These are phyloP conservation scores for Claviceps sp. DNA, from an alignment of 2,329 filamentous ascomycete genomes.

Conservation along the genomic window DNA sequence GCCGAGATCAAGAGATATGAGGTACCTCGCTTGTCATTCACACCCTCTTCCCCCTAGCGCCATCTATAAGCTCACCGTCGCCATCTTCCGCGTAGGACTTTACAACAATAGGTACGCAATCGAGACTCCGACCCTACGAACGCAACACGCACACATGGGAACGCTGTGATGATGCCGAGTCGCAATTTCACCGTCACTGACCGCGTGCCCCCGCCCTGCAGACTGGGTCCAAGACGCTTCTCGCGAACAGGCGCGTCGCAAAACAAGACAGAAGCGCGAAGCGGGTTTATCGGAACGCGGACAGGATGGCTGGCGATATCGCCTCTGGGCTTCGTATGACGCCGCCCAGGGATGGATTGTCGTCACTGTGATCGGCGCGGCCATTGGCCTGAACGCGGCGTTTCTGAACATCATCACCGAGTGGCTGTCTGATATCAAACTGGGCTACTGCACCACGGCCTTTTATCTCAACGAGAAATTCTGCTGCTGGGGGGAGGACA, in stretches of 20 bases:
- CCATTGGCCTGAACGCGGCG: conserved; percentile 86
- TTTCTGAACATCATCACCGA: conserved; percentile 92
- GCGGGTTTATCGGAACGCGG: conserved; percentile 60
- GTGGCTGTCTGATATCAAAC: conserved; percentile 91
- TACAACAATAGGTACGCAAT: conserved; percentile 61
- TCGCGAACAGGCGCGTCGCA: conserved; percentile 73
- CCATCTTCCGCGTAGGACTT: conserved; percentile 49
- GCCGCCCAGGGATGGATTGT: conserved; percentile 97
- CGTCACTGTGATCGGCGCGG: conserved; percentile 81
- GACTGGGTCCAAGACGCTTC: conserved; percentile 98
- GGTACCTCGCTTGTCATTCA: conserved; percentile 23
- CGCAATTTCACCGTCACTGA: background rate
- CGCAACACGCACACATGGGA: background rate
- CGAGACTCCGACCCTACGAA: background rate
- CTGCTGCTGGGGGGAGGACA: conserved; percentile 94
- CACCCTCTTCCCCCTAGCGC: too few relatives aligned
- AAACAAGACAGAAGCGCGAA: conserved; percentile 58
- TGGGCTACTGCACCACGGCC: conserved; percentile 87
- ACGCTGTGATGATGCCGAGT: background rate
- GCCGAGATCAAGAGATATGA: conserved; percentile 97
- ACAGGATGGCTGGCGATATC: conserved; percentile 63
- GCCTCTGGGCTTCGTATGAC: conserved; percentile 77
- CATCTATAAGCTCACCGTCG: background rate
- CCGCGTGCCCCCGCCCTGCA: conserved; percentile 11
- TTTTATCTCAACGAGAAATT: conserved; percentile 98